Evolutionary conservation across 768 basidiomycete genomes (phyloP).

Genomic region (Kwoniella bestiolae): DNA sequence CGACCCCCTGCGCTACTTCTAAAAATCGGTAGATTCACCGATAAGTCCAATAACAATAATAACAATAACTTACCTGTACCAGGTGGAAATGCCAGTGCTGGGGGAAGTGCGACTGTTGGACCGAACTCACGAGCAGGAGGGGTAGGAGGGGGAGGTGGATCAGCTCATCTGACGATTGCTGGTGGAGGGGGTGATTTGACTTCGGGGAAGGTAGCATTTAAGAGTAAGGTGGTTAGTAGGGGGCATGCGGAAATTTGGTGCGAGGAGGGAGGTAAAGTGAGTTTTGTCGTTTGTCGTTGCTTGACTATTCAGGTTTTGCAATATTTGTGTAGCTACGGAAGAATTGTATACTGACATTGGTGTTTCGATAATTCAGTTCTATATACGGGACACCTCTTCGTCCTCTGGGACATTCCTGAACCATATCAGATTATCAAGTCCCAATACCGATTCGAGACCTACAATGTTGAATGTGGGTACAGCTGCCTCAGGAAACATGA

Average conservation of each 20-base stretch:
- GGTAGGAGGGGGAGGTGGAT: slow-evolving; percentile 19
- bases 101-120: slow-evolving; percentile 60
- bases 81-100: neutral
- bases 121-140: slow-evolving; percentile 38
- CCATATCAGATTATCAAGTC: slow-evolving; percentile 83
- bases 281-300: too few species aligned
- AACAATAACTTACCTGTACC: slow-evolving; percentile 13
- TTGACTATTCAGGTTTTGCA: too few species aligned
- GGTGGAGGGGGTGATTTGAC: slow-evolving; percentile 60
- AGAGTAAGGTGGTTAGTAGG: slow-evolving; percentile 90
- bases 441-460: slow-evolving; percentile 77
- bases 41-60: slow-evolving; percentile 63
- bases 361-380: slow-evolving; percentile 64
- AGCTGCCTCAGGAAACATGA: too few species aligned
- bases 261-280: slow-evolving; percentile 59
- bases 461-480: slow-evolving; percentile 68
- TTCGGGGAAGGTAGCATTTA: slow-evolving; percentile 88
- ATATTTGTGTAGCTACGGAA: too few species aligned
- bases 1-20: slow-evolving; percentile 58
- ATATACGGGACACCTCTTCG: slow-evolving; percentile 85
- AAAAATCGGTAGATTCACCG: slow-evolving; percentile 93
- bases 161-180: slow-evolving; percentile 32
- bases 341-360: too few species aligned
- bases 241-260: slow-evolving; percentile 95
- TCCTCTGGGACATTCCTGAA: slow-evolving; percentile 94